Conservation (phyloP, 2,329 filamentous ascomycete genomes). For the Aspergillus ustus region DNA sequence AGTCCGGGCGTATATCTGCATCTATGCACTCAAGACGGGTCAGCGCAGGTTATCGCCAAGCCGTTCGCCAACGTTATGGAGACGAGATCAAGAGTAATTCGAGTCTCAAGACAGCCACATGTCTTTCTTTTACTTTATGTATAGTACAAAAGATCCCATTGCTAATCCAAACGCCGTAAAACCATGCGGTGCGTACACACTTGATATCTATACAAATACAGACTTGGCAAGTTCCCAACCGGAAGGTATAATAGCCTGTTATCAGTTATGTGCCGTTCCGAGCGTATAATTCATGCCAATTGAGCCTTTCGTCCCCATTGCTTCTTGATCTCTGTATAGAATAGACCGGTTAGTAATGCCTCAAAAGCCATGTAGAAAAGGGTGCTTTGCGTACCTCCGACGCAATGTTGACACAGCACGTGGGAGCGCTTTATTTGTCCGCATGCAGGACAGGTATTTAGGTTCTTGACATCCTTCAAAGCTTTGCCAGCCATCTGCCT, state of each 20-base stretch:
- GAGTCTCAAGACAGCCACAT: not conserved
- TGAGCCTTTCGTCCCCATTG: slow-evolving; percentile 46
- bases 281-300: slow-evolving; percentile 31
- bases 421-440: slow-evolving; percentile 88
- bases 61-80: not conserved
- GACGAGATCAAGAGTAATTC: not conserved
- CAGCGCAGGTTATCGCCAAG: not conserved
- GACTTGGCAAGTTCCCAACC: slow-evolving; percentile 10
- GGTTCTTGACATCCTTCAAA: slow-evolving; percentile 81
- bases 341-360: slow-evolving; percentile 14
- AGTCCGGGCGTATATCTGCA: not conserved
- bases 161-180: slow-evolving; percentile 42
- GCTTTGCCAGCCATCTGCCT: slow-evolving; percentile 96
- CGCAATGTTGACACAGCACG: slow-evolving; percentile 83
- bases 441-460: slow-evolving; percentile 90
- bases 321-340: slow-evolving; percentile 48
- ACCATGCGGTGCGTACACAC: slow-evolving; percentile 41
- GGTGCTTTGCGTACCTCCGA: slow-evolving; percentile 67
- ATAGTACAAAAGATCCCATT: slow-evolving; percentile 22
- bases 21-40: not conserved
- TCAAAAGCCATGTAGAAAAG: not conserved
- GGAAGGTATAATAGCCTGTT: slow-evolving; percentile 5
- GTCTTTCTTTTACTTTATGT: not conserved
- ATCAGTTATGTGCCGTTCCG: slow-evolving; percentile 11
- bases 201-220: slow-evolving; percentile 32